Conservation (phyloP, 352 stramenopile species). For the Thalassiosira ordinaria region DNA sequence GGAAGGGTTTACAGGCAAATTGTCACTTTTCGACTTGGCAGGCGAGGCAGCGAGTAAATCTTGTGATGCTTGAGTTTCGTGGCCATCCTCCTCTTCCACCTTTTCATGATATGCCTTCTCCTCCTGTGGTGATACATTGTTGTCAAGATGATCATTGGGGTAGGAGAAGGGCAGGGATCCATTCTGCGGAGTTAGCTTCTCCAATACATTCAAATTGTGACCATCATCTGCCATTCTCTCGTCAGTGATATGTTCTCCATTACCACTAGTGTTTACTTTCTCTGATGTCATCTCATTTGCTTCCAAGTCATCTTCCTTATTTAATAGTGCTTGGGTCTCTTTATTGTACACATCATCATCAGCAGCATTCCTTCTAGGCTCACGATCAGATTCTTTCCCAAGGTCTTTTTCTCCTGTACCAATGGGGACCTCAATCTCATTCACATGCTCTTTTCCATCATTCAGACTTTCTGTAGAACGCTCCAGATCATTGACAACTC, state of each 20-base stretch:
- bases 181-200: conserved; percentile 52
- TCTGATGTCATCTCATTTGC: neutral
- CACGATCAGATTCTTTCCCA: neutral
- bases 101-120: conserved; percentile 2
- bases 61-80: conserved; percentile 42
- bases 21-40: neutral
- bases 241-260: conserved; percentile 8
- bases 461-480: neutral
- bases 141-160: conserved; percentile 34
- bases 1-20: neutral
- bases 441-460: neutral
- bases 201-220: conserved; percentile 10
- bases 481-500: too few relatives aligned
- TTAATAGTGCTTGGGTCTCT: neutral
- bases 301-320: neutral
- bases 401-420: neutral
- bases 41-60: conserved; percentile 51
- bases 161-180: conserved; percentile 45
- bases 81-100: conserved; percentile 18
- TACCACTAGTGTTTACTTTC: neutral
- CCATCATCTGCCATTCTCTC: neutral
- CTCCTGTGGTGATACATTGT: conserved; percentile 4
- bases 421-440: neutral
- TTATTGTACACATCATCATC: neutral
- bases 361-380: neutral